phyloP scores from a whole-genome alignment of 2,329 filamentous ascomycete genomes.

The Aureobasidium sp. region DNA sequence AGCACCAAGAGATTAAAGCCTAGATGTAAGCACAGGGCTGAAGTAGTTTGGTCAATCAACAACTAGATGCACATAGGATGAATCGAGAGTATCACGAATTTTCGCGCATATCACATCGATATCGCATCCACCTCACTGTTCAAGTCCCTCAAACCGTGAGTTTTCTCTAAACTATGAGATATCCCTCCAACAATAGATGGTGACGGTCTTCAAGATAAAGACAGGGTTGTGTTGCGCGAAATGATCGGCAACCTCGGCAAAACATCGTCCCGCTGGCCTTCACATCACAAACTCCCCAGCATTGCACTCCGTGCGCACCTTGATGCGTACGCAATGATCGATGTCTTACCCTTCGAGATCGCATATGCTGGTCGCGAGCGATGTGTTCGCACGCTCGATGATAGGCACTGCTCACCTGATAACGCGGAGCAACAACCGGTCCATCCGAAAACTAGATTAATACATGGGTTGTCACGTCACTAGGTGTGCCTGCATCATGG shows the following conservation, averaged over 20 bases:
- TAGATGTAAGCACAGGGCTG: not conserved
- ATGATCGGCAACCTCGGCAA: not conserved
- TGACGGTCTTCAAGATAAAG: too few species aligned
- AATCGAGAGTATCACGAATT: too few species aligned
- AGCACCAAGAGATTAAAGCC: not conserved
- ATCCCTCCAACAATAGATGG: too few species aligned
- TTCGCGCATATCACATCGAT: not conserved
- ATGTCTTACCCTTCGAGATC: not conserved
- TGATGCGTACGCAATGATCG: not conserved
- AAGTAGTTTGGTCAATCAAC: not conserved
- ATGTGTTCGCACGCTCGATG: too few species aligned
- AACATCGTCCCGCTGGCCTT: not conserved
- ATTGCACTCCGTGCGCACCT: not conserved
- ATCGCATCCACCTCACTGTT: too few species aligned
- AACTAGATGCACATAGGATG: not conserved
- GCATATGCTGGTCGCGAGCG: not conserved
- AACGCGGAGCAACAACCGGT: too few species aligned
- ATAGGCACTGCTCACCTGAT: too few species aligned
- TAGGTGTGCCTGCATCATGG: not conserved
- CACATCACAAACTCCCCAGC: not conserved
- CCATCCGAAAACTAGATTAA: too few species aligned
- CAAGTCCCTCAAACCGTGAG: too few species aligned
- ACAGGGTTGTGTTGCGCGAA: constrained; percentile 23
- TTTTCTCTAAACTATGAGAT: too few species aligned
- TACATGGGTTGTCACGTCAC: not conserved